Conservation (phyloP, 345 rosid species). For the Reutealis trisperma region DNA sequence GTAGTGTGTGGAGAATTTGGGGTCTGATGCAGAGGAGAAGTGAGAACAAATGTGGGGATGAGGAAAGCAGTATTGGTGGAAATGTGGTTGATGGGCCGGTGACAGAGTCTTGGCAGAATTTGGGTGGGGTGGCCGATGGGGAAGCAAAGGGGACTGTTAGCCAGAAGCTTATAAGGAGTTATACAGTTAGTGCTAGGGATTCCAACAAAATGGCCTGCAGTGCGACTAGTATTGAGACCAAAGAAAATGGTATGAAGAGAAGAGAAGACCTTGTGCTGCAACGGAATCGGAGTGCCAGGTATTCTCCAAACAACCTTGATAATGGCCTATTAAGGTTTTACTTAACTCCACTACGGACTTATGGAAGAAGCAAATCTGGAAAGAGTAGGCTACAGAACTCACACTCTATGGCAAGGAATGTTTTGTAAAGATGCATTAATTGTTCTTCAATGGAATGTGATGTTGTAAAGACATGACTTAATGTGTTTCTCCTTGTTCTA, state of each 20-base stretch:
- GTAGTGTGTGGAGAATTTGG: slow-evolving; percentile 28
- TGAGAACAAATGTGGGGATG: slow-evolving; percentile 31
- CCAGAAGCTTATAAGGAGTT: slow-evolving; percentile 62
- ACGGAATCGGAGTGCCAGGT: slow-evolving; percentile 77
- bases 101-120: slow-evolving; percentile 54
- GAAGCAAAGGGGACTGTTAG: slow-evolving; percentile 43
- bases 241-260: slow-evolving; percentile 35
- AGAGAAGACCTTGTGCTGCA: slow-evolving; percentile 58
- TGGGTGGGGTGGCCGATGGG: slow-evolving; percentile 41
- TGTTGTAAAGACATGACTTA: slow-evolving; percentile 39
- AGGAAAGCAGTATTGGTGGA: slow-evolving; percentile 34
- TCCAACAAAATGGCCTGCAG: slow-evolving; percentile 34
- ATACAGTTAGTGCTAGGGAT: slow-evolving; percentile 59
- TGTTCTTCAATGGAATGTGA: slow-evolving; percentile 23
- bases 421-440: slow-evolving; percentile 33
- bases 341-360: slow-evolving; percentile 66
- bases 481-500: slow-evolving; percentile 30
- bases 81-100: slow-evolving; percentile 43
- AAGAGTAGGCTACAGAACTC: slow-evolving; percentile 53
- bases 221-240: slow-evolving; percentile 30
- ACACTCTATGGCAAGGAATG: slow-evolving; percentile 29
- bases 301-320: slow-evolving; percentile 70
- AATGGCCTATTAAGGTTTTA: slow-evolving; percentile 79
- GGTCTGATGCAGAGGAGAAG: slow-evolving; percentile 29
- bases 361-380: slow-evolving; percentile 58